phyloP scores from a whole-genome alignment of 179 eudicot species.

The Heliamphora pulchella region DNA sequence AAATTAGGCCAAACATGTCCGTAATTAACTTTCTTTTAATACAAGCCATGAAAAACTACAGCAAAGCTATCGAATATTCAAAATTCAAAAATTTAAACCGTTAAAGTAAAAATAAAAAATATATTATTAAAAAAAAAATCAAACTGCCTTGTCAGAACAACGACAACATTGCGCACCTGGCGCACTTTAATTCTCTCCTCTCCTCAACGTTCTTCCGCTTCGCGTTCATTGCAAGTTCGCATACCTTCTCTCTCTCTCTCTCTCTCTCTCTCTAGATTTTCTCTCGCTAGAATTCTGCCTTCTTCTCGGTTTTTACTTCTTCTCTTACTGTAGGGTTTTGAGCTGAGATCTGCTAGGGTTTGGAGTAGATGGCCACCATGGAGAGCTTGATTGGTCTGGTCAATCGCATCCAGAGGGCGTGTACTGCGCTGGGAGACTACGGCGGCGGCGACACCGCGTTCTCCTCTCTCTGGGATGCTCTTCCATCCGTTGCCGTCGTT shows the following conservation, averaged over 20 bases:
- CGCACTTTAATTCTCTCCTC: not conserved
- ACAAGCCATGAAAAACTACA: too few species aligned
- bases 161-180: conserved; percentile 13
- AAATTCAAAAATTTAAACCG: conserved; percentile 26
- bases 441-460: conserved; percentile 59
- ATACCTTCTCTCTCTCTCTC: not conserved
- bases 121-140: not conserved
- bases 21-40: too few species aligned
- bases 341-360: conserved; percentile 11
- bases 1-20: too few species aligned
- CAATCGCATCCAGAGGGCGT: conserved; percentile 76
- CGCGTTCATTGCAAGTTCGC: conserved; percentile 4
- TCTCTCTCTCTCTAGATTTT: not conserved
- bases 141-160: too few species aligned
- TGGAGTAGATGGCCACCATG: conserved; percentile 58
- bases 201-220: not conserved
- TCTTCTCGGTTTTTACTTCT: not conserved
- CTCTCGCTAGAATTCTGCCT: not conserved
- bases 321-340: not conserved
- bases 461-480: conserved; percentile 90
- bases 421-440: conserved; percentile 84
- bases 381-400: conserved; percentile 84
- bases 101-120: not conserved
- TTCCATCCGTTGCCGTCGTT: conserved; percentile 91
- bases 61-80: not conserved